Conservation (phyloP, 1,139 yeast species). For the Diutina scorzettiae region DNA sequence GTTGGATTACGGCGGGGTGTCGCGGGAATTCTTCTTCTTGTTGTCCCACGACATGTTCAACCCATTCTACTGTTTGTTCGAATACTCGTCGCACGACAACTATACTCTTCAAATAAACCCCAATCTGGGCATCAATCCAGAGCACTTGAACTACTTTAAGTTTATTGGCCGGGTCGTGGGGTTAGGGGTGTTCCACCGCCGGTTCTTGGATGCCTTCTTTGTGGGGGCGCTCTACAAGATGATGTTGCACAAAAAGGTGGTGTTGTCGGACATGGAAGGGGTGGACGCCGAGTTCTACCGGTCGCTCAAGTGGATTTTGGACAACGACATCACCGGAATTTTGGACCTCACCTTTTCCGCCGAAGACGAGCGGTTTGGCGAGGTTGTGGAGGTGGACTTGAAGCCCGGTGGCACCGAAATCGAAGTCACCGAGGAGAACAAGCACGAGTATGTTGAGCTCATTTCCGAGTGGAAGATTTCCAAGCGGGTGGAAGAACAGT, state of each 20-base stretch:
- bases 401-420: conserved; percentile 80
- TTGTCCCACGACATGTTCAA: conserved; percentile 97
- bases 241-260: conserved; percentile 93
- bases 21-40: conserved; percentile 92
- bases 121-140: conserved; percentile 95
- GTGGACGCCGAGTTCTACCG: conserved; percentile 95
- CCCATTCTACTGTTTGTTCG: conserved; percentile 93
- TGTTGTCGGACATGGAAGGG: conserved; percentile 95
- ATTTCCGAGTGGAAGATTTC: conserved; percentile 94
- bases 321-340: conserved; percentile 76
- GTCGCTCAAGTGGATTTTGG: conserved; percentile 90
- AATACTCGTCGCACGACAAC: conserved; percentile 95
- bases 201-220: conserved; percentile 95
- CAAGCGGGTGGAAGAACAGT: conserved; percentile 89
- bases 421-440: conserved; percentile 89
- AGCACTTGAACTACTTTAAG: conserved; percentile 93
- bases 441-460: conserved; percentile 88
- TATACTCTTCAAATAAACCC: conserved; percentile 96
- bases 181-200: conserved; percentile 92
- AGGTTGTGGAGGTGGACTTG: conserved; percentile 78
- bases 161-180: conserved; percentile 98
- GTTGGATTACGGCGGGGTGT: conserved; percentile 97
- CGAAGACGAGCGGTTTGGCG: conserved; percentile 95
- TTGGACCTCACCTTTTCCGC: conserved; percentile 86
- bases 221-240: conserved; percentile 96